These are phyloP conservation scores for Rhodotorula sp. DNA, from an alignment of 1,284 basidiomycete species.

Conservation along the genomic window DNA sequence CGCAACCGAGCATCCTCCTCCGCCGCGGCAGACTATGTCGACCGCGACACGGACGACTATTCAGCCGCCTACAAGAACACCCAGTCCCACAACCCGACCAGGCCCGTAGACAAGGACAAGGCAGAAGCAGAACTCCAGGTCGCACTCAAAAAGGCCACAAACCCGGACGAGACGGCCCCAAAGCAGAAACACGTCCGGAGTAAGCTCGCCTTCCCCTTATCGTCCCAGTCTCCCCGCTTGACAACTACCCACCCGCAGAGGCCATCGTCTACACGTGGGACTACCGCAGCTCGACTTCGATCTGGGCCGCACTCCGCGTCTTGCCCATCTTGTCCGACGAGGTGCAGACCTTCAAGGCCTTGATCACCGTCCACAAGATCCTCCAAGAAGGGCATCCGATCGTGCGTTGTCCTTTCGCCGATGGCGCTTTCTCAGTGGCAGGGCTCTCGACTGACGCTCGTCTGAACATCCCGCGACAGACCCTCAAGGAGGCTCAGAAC, in stretches of 20 bases:
- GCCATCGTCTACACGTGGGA: conserved; percentile 98
- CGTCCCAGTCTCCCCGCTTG: not conserved
- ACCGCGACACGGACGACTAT: conserved; percentile 15
- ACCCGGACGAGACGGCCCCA: conserved; percentile 82
- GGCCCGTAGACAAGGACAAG: conserved; percentile 95
- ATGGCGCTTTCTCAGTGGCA: not conserved
- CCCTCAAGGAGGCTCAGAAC: conserved; percentile 90
- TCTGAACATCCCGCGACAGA: conserved; percentile 54
- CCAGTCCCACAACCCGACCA: conserved; percentile 55
- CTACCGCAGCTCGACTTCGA: conserved; percentile 92
- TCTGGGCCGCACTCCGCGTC: conserved; percentile 91
- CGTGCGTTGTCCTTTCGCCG: conserved; percentile 58
- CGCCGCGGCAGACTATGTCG: conserved; percentile 14
- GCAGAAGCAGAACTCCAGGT: conserved; percentile 85
- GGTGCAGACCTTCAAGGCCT: conserved; percentile 91
- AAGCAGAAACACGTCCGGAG: conserved; percentile 98
- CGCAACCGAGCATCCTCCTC: conserved; percentile 13
- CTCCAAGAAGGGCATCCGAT: conserved; percentile 91
- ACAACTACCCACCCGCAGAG: conserved; percentile 57
- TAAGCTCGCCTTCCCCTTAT: conserved; percentile 53
- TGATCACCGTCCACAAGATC: conserved; percentile 94
- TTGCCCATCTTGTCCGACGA: conserved; percentile 93
- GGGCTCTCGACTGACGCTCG: not conserved
- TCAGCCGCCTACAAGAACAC: conserved; percentile 1
- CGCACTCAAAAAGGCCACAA: conserved; percentile 96